These are phyloP conservation scores for Aegilops sharonensis DNA, from an alignment of 176 grass and related monocot genomes.

Conservation along the genomic window DNA sequence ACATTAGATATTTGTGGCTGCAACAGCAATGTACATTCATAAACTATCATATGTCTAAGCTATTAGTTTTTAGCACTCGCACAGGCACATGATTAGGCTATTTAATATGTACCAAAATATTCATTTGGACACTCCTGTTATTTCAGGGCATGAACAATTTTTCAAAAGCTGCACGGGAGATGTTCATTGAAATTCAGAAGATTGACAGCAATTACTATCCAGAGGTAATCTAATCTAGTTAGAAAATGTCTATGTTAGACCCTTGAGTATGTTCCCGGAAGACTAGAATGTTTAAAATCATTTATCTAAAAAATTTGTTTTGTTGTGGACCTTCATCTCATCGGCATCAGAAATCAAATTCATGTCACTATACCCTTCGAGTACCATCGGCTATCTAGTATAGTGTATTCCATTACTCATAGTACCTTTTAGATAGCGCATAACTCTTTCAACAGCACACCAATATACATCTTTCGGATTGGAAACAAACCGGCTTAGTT, in stretches of 20 bases:
- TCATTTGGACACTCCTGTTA: conserved; percentile 32
- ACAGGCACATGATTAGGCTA: conserved; percentile 7
- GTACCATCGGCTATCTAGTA: too few species aligned
- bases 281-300: background rate
- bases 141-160: conserved; percentile 76
- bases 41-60: conserved; percentile 19
- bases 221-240: conserved; percentile 49
- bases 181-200: conserved; percentile 91
- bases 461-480: too few species aligned
- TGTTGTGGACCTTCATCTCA: background rate
- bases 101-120: conserved; percentile 4
- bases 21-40: conserved; percentile 21
- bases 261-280: background rate
- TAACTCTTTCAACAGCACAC: too few species aligned
- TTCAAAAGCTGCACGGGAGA: conserved; percentile 76
- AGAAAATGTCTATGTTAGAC: background rate
- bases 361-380: too few species aligned
- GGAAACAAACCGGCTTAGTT: too few species aligned
- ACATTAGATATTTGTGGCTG: background rate
- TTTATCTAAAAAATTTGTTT: background rate
- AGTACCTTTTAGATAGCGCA: too few species aligned
- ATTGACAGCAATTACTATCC: conserved; percentile 97
- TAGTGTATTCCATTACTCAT: too few species aligned
- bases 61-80: background rate
- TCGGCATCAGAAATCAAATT: too few species aligned